Evolutionary conservation across 129 eudicot genomes (phyloP).

Genomic region (Scalesia atractyloides): DNA sequence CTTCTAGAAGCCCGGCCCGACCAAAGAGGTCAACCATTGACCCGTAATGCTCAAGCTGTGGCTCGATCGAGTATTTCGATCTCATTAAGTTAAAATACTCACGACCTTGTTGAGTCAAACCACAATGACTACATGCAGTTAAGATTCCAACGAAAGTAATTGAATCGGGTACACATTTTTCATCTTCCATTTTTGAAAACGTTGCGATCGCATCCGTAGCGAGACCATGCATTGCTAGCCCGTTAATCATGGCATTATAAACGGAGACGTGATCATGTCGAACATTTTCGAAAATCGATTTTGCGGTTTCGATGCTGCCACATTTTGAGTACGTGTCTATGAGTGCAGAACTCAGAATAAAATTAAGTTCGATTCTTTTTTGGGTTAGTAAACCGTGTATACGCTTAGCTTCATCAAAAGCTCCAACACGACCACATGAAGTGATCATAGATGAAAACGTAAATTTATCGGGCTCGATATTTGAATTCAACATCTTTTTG

Average conservation of each 20-base stretch:
- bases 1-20: conserved; percentile 76
- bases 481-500: conserved; percentile 55
- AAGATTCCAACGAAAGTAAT: conserved; percentile 75
- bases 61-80: conserved; percentile 50
- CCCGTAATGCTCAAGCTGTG: conserved; percentile 86
- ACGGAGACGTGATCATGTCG: conserved; percentile 54
- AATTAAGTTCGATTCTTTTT: conserved; percentile 54
- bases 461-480: conserved; percentile 73
- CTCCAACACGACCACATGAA: conserved; percentile 76
- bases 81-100: conserved; percentile 64
- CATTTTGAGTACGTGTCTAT: conserved; percentile 89
- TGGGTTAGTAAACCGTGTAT: conserved; percentile 57
- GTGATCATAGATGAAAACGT: conserved; percentile 74
- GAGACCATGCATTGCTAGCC: conserved; percentile 84
- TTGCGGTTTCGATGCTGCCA: conserved; percentile 66
- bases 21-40: conserved; percentile 86
- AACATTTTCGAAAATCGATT: conserved; percentile 45
- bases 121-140: conserved; percentile 83
- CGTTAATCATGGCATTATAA: conserved; percentile 92
- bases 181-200: conserved; percentile 56
- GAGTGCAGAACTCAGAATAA: conserved; percentile 64
- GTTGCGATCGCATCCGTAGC: conserved; percentile 66
- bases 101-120: conserved; percentile 69
- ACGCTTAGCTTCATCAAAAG: conserved; percentile 71
- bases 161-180: conserved; percentile 58